Evolutionary conservation across 1,139 yeast species (phyloP), one percentile per base, ranked within the genome.

Genomic region (Suhomyces anneliseae): DNA sequence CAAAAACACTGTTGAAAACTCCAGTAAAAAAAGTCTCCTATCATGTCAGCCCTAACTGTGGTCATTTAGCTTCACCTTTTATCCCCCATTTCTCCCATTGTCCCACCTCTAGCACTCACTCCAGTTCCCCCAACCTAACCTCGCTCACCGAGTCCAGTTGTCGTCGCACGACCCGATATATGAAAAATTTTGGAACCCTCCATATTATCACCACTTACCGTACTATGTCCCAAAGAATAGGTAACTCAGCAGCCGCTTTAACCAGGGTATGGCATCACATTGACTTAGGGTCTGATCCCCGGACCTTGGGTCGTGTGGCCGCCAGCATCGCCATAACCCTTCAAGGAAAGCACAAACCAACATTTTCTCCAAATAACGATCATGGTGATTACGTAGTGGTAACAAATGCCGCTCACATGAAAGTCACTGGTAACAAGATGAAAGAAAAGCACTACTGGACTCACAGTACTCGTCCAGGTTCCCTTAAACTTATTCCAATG

Each of bases 301-400:
- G 99, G 61, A 85, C 97, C 0, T 71, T 95, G 44, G 99, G 99
- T 65, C 85, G 99, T 61, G 69, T 95, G 49, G 99, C 99, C 2
- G 78, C 96, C 1, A 79, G 85, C 50, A 90, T 93, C 49, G 98
- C 99, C 34, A 74, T 83, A 34, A 85, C 95, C 0, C 77, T 95
- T 44, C 90, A 89, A 72, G 99, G 99, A 14, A 95, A 95, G 66
- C 98, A 93, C 70, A 93, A 93, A 72, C 99, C 99, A 7, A 82
- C 90, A 0, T 87, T 71, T 57, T 88, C 92, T 54, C 70, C 79
- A 57, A 64, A 80, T 59, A 76, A 85, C 64, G 99, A 93, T 70
- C 84, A 86, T 56, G 99, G 99, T 10, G 99, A 93, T 68, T 93
- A 92, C 61, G 97, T 93, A 14, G 98, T 93, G 14, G 97, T 93